Conservation (phyloP, 768 basidiomycete species). For the Amanita thiersii region DNA sequence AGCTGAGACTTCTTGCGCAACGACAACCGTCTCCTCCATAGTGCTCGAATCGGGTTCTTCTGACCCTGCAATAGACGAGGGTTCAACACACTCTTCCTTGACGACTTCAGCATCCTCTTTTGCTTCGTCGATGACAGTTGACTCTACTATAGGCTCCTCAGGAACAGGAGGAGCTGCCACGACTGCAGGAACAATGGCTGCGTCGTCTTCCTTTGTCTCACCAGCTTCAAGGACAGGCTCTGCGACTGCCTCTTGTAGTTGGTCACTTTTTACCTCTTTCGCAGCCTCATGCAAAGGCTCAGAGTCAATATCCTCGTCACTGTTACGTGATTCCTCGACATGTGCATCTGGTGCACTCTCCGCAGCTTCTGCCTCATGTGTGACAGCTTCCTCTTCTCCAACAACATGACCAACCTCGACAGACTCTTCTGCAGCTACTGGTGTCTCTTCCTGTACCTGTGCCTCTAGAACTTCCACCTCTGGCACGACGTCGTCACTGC, state of each 20-base stretch:
- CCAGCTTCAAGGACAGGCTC: not conserved
- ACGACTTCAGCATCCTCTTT: too few relatives aligned
- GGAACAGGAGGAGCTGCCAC: not conserved
- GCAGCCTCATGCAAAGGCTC: constrained; percentile 3
- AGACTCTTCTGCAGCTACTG: not conserved
- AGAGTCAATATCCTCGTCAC: not conserved
- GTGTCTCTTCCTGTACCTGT: not conserved
- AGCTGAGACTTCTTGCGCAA: too few relatives aligned
- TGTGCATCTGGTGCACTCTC: too few relatives aligned
- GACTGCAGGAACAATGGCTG: not conserved
- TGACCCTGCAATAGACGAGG: too few relatives aligned
- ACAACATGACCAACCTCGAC: not conserved
- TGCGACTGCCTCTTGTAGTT: not conserved
- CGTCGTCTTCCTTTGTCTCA: not conserved
- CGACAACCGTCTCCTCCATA: too few relatives aligned
- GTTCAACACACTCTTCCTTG: too few relatives aligned
- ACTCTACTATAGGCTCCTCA: constrained; percentile 1
- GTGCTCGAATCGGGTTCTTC: too few relatives aligned
- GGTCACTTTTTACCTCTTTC: not conserved
- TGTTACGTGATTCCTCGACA: constrained; percentile 2
- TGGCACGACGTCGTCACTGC: not conserved
- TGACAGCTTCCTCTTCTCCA: not conserved
- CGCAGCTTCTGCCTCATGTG: constrained; percentile 4
- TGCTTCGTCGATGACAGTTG: too few relatives aligned
- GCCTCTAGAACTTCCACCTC: not conserved